Evolutionary conservation across 495 filamentous ascomycete species (phyloP).

Genomic region (Amniculicola lignicola): DNA sequence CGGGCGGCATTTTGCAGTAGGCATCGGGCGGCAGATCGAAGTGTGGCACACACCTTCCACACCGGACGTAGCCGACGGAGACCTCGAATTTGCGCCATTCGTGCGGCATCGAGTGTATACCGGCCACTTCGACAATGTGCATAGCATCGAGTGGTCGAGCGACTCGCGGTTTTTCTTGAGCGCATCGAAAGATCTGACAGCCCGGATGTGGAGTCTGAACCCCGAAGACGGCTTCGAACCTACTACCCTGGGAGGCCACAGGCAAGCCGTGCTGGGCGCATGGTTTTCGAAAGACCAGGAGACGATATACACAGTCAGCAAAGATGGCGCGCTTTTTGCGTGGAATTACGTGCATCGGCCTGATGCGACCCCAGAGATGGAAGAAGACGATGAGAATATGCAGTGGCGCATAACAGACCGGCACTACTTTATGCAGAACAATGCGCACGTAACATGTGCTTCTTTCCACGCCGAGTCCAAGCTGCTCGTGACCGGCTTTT

Average conservation of each 20-base stretch:
- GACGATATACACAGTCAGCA: conserved; percentile 60
- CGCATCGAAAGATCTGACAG: conserved; percentile 85
- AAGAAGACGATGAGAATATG: conserved; percentile 55
- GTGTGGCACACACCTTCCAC: conserved; percentile 93
- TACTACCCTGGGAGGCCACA: conserved; percentile 84
- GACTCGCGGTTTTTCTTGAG: conserved; percentile 94
- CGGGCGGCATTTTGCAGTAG: conserved; percentile 84
- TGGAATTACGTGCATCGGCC: conserved; percentile 59
- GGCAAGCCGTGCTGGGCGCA: conserved; percentile 78
- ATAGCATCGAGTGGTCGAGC: conserved; percentile 85
- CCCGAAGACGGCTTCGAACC: conserved; percentile 83
- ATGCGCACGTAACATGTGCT: conserved; percentile 81
- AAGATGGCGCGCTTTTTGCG: conserved; percentile 64
- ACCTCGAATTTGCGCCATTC: conserved; percentile 92
- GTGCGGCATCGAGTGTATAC: conserved; percentile 79
- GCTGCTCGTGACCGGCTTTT: conserved; percentile 88
- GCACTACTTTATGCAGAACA: conserved; percentile 89
- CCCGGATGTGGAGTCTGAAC: conserved; percentile 89
- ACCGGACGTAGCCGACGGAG: conserved; percentile 72
- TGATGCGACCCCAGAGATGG: conserved; percentile 47
- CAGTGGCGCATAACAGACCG: conserved; percentile 83
- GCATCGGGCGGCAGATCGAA: conserved; percentile 78
- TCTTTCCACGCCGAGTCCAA: conserved; percentile 83
- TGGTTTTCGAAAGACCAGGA: conserved; percentile 96
- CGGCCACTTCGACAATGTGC: conserved; percentile 82